Percentiles rank a stretch among this genome's conserved stretches.
Evolutionary conservation across 2,329 filamentous ascomycete genomes (phyloP).

Genomic region (Aspergillus aculeatus): DNA sequence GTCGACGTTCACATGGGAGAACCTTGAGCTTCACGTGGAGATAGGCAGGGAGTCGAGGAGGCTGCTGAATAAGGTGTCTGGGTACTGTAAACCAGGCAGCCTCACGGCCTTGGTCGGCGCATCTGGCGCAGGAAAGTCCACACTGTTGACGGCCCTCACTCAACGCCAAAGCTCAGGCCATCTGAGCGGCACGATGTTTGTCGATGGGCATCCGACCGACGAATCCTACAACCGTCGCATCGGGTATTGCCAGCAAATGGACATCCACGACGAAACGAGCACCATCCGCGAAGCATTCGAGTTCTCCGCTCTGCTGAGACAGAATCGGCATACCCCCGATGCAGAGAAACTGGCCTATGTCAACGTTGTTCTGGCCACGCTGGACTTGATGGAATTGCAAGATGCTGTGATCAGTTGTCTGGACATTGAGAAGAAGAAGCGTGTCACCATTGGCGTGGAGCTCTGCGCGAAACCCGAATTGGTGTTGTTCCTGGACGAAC

Average conservation of each 20-base stretch:
- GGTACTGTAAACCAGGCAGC: constrained; percentile 72
- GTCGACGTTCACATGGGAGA: constrained; percentile 65
- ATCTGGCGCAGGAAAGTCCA: constrained; percentile 68
- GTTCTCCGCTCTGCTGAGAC: constrained; percentile 62
- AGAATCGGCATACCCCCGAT: constrained; percentile 49
- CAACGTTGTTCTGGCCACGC: constrained; percentile 58
- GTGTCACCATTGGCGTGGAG: constrained; percentile 68
- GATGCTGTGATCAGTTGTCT: constrained; percentile 62
- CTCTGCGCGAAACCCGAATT: constrained; percentile 65
- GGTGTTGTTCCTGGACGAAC: constrained; percentile 66
- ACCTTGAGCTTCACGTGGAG: constrained; percentile 66
- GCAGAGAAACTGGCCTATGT: constrained; percentile 63
- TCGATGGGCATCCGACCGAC: constrained; percentile 59
- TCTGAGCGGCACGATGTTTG: constrained; percentile 60
- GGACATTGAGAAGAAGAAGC: constrained; percentile 65
- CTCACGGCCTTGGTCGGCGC: constrained; percentile 77
- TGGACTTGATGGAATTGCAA: constrained; percentile 60
- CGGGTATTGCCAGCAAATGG: constrained; percentile 68
- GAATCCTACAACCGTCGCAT: constrained; percentile 63
- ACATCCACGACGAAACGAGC: constrained; percentile 64
- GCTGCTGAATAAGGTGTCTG: constrained; percentile 64
- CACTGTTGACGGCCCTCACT: constrained; percentile 67
- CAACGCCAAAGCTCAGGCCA: constrained; percentile 65
- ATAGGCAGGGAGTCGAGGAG: constrained; percentile 57
- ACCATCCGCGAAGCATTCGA: constrained; percentile 65